Percentiles rank a stretch among this genome's conserved stretches.
phyloP scores from a whole-genome alignment of 2,329 filamentous ascomycete species.

The Neonectria ditissima region DNA sequence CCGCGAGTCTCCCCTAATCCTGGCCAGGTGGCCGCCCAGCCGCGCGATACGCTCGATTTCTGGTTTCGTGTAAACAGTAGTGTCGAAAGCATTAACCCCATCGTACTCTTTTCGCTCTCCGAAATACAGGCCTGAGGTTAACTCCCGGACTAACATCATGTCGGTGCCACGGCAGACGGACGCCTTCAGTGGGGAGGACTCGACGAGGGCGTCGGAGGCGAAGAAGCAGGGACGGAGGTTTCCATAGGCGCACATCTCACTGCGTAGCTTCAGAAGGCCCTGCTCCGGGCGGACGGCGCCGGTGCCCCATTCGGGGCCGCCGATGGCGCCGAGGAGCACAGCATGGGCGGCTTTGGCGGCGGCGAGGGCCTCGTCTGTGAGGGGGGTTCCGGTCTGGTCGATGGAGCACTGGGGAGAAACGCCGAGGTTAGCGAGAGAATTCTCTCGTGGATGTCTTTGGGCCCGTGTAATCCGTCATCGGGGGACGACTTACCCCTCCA shows the following conservation, averaged over 20 bases:
- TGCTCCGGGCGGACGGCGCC: constrained; percentile 89
- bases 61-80: constrained; percentile 82
- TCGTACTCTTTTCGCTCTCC: constrained; percentile 85
- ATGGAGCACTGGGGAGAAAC: constrained; percentile 78
- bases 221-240: constrained; percentile 96
- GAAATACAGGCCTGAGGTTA: constrained; percentile 94
- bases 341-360: constrained; percentile 88
- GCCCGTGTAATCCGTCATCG: constrained; percentile 30
- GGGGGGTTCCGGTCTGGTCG: constrained; percentile 79
- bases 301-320: constrained; percentile 93
- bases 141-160: constrained; percentile 90
- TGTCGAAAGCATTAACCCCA: constrained; percentile 80
- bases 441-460: constrained; percentile 23
- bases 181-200: constrained; percentile 85
- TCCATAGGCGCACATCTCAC: constrained; percentile 90
- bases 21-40: constrained; percentile 81
- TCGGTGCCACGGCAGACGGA: constrained; percentile 85
- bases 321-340: constrained; percentile 89
- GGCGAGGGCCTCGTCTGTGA: constrained; percentile 82
- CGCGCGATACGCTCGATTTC: constrained; percentile 90
- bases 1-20: constrained; percentile 73
- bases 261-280: constrained; percentile 87
- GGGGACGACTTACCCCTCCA: constrained; percentile 77
- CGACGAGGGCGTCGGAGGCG: constrained; percentile 83
- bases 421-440: constrained; percentile 25